Evolutionary conservation across 768 basidiomycete genomes (phyloP).

Genomic region (Tricholoma terreum): DNA sequence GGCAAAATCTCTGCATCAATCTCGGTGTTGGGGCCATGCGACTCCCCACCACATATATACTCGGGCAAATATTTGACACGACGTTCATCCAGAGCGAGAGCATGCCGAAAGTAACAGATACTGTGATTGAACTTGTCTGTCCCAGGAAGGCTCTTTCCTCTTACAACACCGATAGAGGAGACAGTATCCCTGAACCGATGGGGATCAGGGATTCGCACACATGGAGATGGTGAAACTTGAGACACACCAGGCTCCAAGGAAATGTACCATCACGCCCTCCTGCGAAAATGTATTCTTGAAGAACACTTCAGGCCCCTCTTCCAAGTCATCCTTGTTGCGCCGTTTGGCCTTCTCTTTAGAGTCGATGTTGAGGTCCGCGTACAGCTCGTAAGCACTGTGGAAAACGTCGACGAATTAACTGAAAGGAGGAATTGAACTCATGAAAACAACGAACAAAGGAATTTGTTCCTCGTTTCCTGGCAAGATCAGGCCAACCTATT

Average conservation of each 20-base stretch:
- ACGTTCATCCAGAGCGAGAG: conserved; percentile 43
- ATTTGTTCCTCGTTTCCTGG: conserved; percentile 40
- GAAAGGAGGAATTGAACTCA: not conserved
- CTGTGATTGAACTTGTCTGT: conserved; percentile 18
- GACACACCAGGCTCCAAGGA: conserved; percentile 39
- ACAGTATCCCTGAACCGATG: conserved; percentile 38
- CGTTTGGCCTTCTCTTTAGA: not conserved
- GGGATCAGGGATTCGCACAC: too few relatives aligned
- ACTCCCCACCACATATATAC: conserved; percentile 14
- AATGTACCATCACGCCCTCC: conserved; percentile 30
- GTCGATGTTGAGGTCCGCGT: conserved; percentile 18
- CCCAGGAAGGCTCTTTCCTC: conserved; percentile 26
- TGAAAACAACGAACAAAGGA: conserved; percentile 27
- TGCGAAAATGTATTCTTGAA: conserved; percentile 11
- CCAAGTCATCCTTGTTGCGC: not conserved
- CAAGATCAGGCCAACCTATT: conserved; percentile 37
- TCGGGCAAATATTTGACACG: conserved; percentile 44
- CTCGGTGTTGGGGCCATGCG: too few relatives aligned
- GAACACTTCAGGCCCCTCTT: not conserved
- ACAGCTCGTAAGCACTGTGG: conserved; percentile 37
- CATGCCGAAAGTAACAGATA: conserved; percentile 40
- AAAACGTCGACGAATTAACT: not conserved
- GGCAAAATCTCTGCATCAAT: too few relatives aligned
- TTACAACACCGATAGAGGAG: conserved; percentile 36
- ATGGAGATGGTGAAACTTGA: not conserved